Base-by-base conservation (phyloP, 2,329 filamentous ascomycete genomes). In the Colletotrichum tamarilloi region DNA sequence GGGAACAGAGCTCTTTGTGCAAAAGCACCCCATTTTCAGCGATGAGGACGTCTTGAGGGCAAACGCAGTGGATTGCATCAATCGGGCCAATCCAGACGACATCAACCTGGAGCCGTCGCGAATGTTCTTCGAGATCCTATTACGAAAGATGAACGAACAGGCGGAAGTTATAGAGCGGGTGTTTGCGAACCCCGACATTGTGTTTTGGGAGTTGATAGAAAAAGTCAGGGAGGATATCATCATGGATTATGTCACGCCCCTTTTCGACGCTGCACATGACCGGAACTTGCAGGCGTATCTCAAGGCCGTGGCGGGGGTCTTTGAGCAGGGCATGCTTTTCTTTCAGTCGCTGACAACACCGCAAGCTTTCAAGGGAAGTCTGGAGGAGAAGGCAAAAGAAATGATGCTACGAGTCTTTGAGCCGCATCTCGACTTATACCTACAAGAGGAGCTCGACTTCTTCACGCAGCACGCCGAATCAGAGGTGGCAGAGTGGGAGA, bases 391-490 rank as follows among this genome's bases (percentile, higher is more conserved):
- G 76, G 89, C 93, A 16, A 92, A 92, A 77, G 87, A 90, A 71
- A 88, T 95, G 63, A 87, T 95, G 16, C 85, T 92, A 19, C 89
- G 89, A 75, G 91, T 95, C 0, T 98, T 98, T 78, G 96, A 98
- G 80, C 95, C 93, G 52, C 96, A 98, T 80, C 87, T 98, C n/a
- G 95, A 98, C 80, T 85, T 97, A 1, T 99, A 98, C 81, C 86
- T 99, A 19, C 92, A 95, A 75, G 96, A 98, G 80, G 97, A 99
- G 84, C 86, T 98, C 35, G 94, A 96, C 62, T 92, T 91, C 79
- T 98, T 98, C 82, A 93, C 92, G 35, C 89, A 89, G 67, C 90
- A 92, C 75, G 94, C 94, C 16, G 93, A 96, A 74, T 86, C 88
- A 1, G 92, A 96, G 78, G 96, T 99, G 5, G 89, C 86, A 7